phyloP scores from a whole-genome alignment of 768 basidiomycete genomes.

The Lentinula sp. region DNA sequence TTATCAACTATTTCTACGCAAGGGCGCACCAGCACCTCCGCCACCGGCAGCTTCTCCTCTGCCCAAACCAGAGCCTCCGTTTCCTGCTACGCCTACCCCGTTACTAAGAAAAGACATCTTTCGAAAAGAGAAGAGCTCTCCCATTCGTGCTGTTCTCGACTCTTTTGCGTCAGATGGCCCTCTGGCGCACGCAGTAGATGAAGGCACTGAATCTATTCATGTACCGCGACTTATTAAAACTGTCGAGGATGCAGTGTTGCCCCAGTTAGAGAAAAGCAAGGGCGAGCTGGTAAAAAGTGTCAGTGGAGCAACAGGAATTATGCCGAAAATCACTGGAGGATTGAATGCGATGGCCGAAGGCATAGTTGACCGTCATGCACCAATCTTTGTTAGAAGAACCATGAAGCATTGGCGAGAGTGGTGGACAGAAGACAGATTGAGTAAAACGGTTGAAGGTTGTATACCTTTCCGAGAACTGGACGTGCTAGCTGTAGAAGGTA shows the following conservation, averaged over 20 bases:
- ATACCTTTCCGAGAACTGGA: constrained; percentile 62
- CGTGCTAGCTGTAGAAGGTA: constrained; percentile 58
- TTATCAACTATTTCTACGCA: constrained; percentile 58
- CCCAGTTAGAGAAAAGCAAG: constrained; percentile 11
- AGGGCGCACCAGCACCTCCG: constrained; percentile 39
- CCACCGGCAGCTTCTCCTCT: constrained; percentile 8
- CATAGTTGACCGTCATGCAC: constrained; percentile 19
- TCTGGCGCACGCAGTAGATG: constrained; percentile 43
- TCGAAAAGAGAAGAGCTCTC: constrained; percentile 38
- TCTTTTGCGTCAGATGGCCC: constrained; percentile 59
- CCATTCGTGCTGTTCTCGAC: constrained; percentile 45
- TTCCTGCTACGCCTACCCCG: constrained; percentile 27
- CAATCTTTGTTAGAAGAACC: constrained; percentile 21
- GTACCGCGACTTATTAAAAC: constrained; percentile 48
- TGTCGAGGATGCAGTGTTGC: constrained; percentile 16
- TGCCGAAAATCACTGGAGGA: background rate
- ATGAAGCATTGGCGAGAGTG: constrained; percentile 29
- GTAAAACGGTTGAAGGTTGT: constrained; percentile 45
- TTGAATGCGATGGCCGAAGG: constrained; percentile 8
- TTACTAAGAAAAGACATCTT: constrained; percentile 41
- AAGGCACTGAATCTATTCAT: constrained; percentile 34
- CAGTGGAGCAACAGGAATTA: constrained; percentile 12
- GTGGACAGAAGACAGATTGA: constrained; percentile 54
- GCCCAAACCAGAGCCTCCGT: constrained; percentile 22
- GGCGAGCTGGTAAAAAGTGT: constrained; percentile 16